These are phyloP conservation scores for Colletotrichum sp. DNA, from an alignment of 2,329 filamentous ascomycete genomes.

Conservation along the genomic window DNA sequence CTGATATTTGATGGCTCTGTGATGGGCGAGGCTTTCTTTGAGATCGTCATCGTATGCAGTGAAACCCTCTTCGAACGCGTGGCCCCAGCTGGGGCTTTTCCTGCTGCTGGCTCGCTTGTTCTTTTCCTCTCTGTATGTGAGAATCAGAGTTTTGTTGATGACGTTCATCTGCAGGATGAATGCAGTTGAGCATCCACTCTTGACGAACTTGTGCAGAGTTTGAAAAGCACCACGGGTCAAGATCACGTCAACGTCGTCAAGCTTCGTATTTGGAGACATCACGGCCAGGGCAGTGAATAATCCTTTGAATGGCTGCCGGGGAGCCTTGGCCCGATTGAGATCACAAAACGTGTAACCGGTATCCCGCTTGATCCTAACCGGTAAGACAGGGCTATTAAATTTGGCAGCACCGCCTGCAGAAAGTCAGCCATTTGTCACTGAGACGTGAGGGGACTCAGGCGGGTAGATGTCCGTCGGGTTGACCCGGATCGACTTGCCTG, in stretches of 20 bases:
- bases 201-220: not conserved
- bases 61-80: not conserved
- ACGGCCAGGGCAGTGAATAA: not conserved
- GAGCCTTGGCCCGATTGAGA: not conserved
- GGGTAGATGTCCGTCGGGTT: not conserved
- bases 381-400: not conserved
- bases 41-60: not conserved
- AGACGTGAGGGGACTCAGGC: not conserved
- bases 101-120: not conserved
- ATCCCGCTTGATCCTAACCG: not conserved
- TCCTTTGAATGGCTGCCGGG: not conserved
- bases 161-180: not conserved
- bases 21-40: slow-evolving; percentile 44
- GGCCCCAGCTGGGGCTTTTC: not conserved
- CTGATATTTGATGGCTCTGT: slow-evolving; percentile 48
- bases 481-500: not conserved
- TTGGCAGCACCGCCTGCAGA: not conserved
- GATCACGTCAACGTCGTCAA: not conserved
- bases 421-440: not conserved
- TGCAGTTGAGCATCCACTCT: not conserved
- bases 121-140: not conserved
- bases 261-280: not conserved
- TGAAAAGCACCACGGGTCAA: not conserved
- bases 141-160: not conserved
- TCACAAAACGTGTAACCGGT: not conserved